Conservation (phyloP, 345 rosid species). For the Hibiscus trionum region DNA sequence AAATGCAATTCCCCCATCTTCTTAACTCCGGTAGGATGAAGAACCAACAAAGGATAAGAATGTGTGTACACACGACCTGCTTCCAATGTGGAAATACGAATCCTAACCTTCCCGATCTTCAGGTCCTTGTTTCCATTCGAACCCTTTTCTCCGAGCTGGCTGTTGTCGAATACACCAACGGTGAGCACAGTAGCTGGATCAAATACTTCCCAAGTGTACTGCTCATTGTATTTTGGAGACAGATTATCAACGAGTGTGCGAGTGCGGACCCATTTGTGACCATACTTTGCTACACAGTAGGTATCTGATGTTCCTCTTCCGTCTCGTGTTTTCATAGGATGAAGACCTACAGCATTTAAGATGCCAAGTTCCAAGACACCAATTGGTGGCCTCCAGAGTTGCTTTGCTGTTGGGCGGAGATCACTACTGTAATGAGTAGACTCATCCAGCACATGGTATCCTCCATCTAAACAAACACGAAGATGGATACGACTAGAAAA, state of each 20-base stretch:
- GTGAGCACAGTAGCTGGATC: slow-evolving; percentile 95
- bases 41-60: slow-evolving; percentile 81
- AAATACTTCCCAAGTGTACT: slow-evolving; percentile 93
- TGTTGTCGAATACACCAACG: slow-evolving; percentile 83
- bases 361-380: slow-evolving; percentile 90
- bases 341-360: slow-evolving; percentile 76
- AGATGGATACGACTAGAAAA: slow-evolving; percentile 84
- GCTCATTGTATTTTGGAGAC: slow-evolving; percentile 85
- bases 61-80: slow-evolving; percentile 86
- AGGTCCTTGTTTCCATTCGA: slow-evolving; percentile 44
- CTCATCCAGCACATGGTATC: slow-evolving; percentile 93
- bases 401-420: slow-evolving; percentile 91
- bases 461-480: slow-evolving; percentile 92
- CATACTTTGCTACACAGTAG: slow-evolving; percentile 92
- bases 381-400: slow-evolving; percentile 77
- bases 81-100: slow-evolving; percentile 85
- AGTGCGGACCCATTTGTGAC: slow-evolving; percentile 92
- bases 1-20: slow-evolving; percentile 96
- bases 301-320: slow-evolving; percentile 87
- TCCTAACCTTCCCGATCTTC: slow-evolving; percentile 91
- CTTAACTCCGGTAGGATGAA: slow-evolving; percentile 83
- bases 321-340: slow-evolving; percentile 89
- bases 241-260: slow-evolving; percentile 84
- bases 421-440: slow-evolving; percentile 96
- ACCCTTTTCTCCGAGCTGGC: slow-evolving; percentile 70